A percentile compares a stretch with the other conserved stretches of the same genome.
These are phyloP conservation scores for Fragilaria crotonensis DNA, from an alignment of 108 stramenopile species.

Conservation along the genomic window DNA sequence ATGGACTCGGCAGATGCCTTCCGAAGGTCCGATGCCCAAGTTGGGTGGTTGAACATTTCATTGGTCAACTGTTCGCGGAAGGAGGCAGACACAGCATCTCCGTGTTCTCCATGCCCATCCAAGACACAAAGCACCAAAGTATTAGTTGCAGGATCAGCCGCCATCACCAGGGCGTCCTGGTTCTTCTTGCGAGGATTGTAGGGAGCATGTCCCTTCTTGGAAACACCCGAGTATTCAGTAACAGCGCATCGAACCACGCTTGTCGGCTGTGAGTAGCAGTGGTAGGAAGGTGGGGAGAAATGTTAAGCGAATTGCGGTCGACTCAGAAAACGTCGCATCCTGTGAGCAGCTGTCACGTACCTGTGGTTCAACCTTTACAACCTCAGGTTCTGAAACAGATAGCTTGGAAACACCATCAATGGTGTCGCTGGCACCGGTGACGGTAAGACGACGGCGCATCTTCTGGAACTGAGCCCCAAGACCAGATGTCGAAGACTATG, in stretches of 20 bases:
- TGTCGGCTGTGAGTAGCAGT: not conserved
- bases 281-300: not conserved
- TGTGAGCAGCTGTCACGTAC: not conserved
- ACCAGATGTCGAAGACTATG: constrained; percentile 2
- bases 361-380: not conserved
- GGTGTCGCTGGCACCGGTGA: constrained; percentile 65
- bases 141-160: constrained; percentile 86
- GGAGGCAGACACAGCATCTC: constrained; percentile 88
- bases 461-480: constrained; percentile 41
- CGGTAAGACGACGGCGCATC: constrained; percentile 87
- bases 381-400: constrained; percentile 7
- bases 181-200: constrained; percentile 99
- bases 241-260: constrained; percentile 68
- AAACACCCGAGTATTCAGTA: constrained; percentile 91
- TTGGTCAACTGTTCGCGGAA: constrained; percentile 84
- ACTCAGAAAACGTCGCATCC: not conserved
- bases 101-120: constrained; percentile 98
- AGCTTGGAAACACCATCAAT: constrained; percentile 61
- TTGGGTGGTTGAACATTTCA: constrained; percentile 83
- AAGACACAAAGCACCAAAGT: constrained; percentile 89
- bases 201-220: constrained; percentile 97
- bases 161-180: constrained; percentile 97
- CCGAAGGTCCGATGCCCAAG: constrained; percentile 72
- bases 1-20: constrained; percentile 73
- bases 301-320: not conserved